Conservation (phyloP, 163 green algal genomes). For the Volvox carteri region DNA sequence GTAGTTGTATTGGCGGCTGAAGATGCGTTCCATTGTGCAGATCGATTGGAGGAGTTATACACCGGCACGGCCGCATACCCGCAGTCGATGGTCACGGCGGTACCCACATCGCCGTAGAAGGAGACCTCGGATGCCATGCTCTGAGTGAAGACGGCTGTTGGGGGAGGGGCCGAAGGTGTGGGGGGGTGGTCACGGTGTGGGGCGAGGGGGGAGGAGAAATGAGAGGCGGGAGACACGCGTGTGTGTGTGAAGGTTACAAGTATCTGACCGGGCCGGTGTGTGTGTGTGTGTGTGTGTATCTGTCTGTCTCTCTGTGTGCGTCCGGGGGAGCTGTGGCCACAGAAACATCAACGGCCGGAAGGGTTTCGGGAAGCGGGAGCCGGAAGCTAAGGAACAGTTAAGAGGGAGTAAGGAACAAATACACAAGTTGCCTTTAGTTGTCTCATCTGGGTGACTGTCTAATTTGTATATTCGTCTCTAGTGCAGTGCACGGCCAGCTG, state of each 20-base stretch:
- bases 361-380: too few species aligned
- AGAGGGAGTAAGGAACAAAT: too few species aligned
- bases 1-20: background rate
- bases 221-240: background rate
- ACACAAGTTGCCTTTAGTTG: too few species aligned
- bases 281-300: background rate
- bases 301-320: background rate
- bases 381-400: too few species aligned
- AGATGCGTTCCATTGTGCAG: background rate
- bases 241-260: too few species aligned
- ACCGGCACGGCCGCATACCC: background rate
- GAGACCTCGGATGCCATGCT: background rate
- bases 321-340: too few species aligned
- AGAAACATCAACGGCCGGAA: too few species aligned
- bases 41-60: background rate
- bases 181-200: background rate
- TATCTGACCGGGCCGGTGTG: too few species aligned
- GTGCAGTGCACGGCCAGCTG: too few species aligned
- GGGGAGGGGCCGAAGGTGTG: too few species aligned
- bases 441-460: too few species aligned
- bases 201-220: background rate
- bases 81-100: slow-evolving; percentile 6
- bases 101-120: background rate
- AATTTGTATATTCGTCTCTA: too few species aligned
- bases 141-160: background rate